Conservation (phyloP, 2,329 filamentous ascomycete genomes). For the Stromatinia cepivora region DNA sequence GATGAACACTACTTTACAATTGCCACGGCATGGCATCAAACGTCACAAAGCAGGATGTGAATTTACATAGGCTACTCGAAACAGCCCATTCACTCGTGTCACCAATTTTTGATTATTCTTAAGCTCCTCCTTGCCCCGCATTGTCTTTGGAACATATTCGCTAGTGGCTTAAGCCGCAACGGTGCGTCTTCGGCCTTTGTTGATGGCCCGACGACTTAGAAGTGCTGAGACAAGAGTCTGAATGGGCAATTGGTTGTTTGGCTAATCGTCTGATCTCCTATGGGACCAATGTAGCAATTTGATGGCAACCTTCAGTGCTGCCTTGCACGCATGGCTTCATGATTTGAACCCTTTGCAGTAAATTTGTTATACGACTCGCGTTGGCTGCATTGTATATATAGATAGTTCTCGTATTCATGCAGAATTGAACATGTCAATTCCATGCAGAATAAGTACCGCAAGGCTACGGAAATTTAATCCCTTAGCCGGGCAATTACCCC, state of each 20-base stretch:
- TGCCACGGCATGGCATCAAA: neutral
- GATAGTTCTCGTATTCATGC: neutral
- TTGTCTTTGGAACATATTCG: neutral
- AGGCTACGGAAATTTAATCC: neutral
- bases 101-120: neutral
- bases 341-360: neutral
- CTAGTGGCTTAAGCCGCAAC: conserved; percentile 7
- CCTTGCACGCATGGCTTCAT: neutral
- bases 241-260: neutral
- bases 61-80: neutral
- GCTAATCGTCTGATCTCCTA: neutral
- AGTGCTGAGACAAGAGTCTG: neutral
- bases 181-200: conserved; percentile 16
- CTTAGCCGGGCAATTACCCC: neutral
- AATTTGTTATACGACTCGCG: conserved; percentile 6
- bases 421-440: neutral
- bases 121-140: neutral
- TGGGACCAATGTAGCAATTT: neutral
- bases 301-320: neutral
- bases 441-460: neutral
- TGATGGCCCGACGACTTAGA: neutral
- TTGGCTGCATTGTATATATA: neutral
- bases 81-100: neutral
- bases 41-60: neutral
- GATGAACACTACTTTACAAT: neutral